Percentiles rank a stretch among this genome's conserved stretches.
These are phyloP conservation scores for Mycena belliarum DNA, from an alignment of 768 basidiomycete species.

Conservation along the genomic window DNA sequence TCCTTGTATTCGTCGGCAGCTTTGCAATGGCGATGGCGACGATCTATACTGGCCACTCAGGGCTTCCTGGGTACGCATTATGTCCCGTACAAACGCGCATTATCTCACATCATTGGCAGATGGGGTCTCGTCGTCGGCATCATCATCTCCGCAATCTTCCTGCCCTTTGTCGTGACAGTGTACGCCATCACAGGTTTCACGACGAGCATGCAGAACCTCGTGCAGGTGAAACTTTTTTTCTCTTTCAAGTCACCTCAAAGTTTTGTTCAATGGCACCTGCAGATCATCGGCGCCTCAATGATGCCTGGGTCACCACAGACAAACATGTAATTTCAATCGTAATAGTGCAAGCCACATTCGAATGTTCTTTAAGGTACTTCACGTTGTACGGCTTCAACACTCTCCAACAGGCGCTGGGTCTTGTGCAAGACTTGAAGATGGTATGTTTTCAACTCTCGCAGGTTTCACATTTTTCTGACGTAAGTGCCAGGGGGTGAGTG, in stretches of 20 bases:
- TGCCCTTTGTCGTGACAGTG: constrained; percentile 57
- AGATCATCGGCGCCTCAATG: constrained; percentile 60
- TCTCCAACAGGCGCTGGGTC: constrained; percentile 42
- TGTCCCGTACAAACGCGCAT: neutral
- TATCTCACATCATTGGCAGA: constrained; percentile 23
- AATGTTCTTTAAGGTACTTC: constrained; percentile 14
- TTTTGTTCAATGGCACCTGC: neutral
- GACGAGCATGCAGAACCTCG: constrained; percentile 49
- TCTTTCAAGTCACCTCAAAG: too few relatives aligned
- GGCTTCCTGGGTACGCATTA: constrained; percentile 49
- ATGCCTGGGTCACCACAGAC: constrained; percentile 65
- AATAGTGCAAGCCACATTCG: too few relatives aligned
- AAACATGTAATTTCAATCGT: constrained; percentile 52
- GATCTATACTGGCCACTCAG: constrained; percentile 53
- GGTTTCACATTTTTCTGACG: too few relatives aligned
- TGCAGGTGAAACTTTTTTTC: constrained; percentile 39
- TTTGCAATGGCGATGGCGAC: constrained; percentile 56
- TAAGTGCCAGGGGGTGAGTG: constrained; percentile 29
- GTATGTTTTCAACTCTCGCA: constrained; percentile 24
- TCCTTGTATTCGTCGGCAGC: constrained; percentile 40
- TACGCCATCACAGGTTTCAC: constrained; percentile 50
- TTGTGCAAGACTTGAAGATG: constrained; percentile 50
- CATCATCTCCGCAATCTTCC: constrained; percentile 47
- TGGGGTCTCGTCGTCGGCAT: constrained; percentile 56
- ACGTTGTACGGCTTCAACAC: constrained; percentile 36